Conservation (phyloP, 1,139 yeast species). For the Lodderomyces beijingensis region DNA sequence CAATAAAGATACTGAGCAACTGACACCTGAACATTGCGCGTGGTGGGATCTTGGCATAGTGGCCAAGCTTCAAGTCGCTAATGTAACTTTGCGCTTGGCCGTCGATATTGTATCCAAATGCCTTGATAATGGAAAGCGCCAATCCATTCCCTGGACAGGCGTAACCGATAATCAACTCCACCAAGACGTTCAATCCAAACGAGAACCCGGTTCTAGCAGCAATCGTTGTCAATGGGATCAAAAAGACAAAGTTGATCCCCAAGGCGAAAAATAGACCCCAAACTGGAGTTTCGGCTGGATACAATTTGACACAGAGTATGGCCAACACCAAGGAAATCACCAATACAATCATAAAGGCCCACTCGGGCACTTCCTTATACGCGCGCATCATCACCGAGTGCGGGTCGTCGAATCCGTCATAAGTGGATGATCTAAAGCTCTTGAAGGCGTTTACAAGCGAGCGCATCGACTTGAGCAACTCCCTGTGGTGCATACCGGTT, state of each 20-base stretch:
- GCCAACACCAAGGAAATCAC: constrained; percentile 46
- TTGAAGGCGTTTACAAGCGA: no score
- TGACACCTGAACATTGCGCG: constrained; percentile 58
- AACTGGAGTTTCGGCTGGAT: constrained; percentile 48
- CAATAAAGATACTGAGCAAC: constrained; percentile 37
- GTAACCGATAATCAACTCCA: constrained; percentile 58
- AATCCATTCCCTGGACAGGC: constrained; percentile 59
- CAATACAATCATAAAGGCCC: constrained; percentile 49
- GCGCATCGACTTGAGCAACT: constrained; percentile 10
- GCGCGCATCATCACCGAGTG: constrained; percentile 52
- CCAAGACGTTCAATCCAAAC: constrained; percentile 53
- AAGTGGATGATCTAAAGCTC: no score
- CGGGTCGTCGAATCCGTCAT: constrained; percentile 38
- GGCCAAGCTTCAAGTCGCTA: constrained; percentile 54
- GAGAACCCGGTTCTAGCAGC: constrained; percentile 52
- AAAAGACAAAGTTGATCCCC: constrained; percentile 50
- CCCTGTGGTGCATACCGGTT: constrained; percentile 19
- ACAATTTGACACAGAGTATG: constrained; percentile 42
- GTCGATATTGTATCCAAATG: constrained; percentile 54
- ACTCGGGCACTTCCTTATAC: constrained; percentile 60
- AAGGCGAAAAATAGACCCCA: constrained; percentile 58
- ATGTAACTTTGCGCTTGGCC: constrained; percentile 55
- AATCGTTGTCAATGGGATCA: constrained; percentile 48
- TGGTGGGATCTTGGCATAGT: constrained; percentile 60
- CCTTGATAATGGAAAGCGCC: constrained; percentile 55